Evolutionary conservation across 495 filamentous ascomycete genomes (phyloP), one percentile per base, ranked within the genome.

Genomic region (Symbiotaphrina buchneri): DNA sequence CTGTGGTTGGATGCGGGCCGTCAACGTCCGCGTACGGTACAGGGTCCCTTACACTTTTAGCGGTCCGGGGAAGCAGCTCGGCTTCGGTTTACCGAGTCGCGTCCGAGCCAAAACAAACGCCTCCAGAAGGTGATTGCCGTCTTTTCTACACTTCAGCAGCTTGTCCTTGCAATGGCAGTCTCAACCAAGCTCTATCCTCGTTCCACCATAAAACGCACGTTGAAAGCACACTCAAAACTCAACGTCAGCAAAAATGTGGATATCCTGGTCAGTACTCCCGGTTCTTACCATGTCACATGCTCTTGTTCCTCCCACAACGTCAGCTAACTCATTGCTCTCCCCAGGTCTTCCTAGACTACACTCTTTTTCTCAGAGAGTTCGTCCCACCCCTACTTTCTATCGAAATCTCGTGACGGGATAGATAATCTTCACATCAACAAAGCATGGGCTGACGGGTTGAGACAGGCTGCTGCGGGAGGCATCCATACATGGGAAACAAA

Each of bases 331-430:
- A 41, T 31, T 34, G 26, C 8, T 27, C 16, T 38, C 6, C 1
- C 2, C 21, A 87, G 80, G 74, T 87, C 15, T 90, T 82, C 44
- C 59, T 93, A 21, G 77, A 93, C 43, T 92, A 92, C 44, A 71
- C 76, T 44, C 60, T 91, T 5, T 93, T 93, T 42, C 68, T 93
- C 55, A 73, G 90, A 61, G 73, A 74, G 82, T 87, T 53, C 6
- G 29, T 32, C 17, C 2, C 10, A 10, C 13, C n/a, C 13, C 15
- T 10, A 27, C 28, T 33, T 20, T 10, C 10, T 21, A 18, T 17
- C 10, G 21, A 18, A 7, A 18, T 16, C 29, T 8, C 10, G 21
- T n/a, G 10, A n/a, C n/a, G n/a, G n/a, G n/a, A n/a, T 7, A 15
- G 3, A 21, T 3, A 13, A 1, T 5, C n/a, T 13, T 10, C n/a